phyloP scores from a whole-genome alignment of 345 rosid genomes.

The Syzygium grande region DNA sequence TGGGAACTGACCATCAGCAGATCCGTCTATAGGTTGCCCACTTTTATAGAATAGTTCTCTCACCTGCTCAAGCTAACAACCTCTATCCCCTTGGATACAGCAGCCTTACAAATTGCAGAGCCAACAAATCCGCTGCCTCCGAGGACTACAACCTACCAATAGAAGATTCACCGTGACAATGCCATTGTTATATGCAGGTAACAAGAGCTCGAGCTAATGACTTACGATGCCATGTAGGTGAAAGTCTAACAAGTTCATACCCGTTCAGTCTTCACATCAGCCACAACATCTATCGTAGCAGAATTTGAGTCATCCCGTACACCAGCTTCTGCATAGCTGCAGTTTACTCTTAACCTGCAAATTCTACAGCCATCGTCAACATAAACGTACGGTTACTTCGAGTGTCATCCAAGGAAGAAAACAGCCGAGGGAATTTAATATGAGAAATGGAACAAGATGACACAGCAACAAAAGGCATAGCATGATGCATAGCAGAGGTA shows the following conservation, averaged over 20 bases:
- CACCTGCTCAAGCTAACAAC: constrained; percentile 90
- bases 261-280: constrained; percentile 66
- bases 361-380: constrained; percentile 11
- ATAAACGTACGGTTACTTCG: neutral
- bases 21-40: neutral
- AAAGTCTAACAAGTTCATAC: constrained; percentile 15
- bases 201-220: neutral
- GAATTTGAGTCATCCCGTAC: constrained; percentile 30
- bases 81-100: constrained; percentile 77
- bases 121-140: constrained; percentile 95
- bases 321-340: constrained; percentile 52
- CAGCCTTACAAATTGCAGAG: constrained; percentile 90
- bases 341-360: constrained; percentile 49
- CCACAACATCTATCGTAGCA: constrained; percentile 68
- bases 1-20: neutral
- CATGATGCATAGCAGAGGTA: neutral
- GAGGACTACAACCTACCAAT: constrained; percentile 71
- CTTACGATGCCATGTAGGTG: neutral
- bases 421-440: neutral
- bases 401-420: neutral
- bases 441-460: neutral
- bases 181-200: neutral
- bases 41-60: neutral
- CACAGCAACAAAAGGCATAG: neutral
- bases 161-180: constrained; percentile 8